Evolutionary conservation across 2,329 filamentous ascomycete genomes (phyloP), one percentile per base, ranked within the genome.

Genomic region (Trichoderma cornu-damae): DNA sequence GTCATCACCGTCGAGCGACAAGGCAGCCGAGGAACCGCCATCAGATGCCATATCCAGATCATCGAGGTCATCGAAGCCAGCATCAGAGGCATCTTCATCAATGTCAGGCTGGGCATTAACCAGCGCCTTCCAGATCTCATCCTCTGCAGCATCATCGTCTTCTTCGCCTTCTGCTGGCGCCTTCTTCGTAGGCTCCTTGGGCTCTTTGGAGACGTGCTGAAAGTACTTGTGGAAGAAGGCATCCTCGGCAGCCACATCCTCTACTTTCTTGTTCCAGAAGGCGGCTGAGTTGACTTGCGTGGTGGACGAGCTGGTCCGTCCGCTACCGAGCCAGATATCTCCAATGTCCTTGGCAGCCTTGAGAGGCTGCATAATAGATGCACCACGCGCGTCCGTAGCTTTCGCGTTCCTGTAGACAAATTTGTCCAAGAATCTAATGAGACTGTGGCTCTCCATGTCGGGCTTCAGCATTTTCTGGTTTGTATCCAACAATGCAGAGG

Each of bases 191-290:
- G 77, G 38, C 51, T 68, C 74, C 68, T 87, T 82, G 57, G 70
- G 70, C 50, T 79, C 75, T 72, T 85, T 90, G 61, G 85, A 84
- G 56, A 89, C 74, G 61, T 86, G 83, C 60, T 84, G 86, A 74
- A 99, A 99, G 82, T 99, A 99, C 63, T 90, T 86, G 72, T 99
- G 94, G 83, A 99, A 99, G 83, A 99, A 99, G 37, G 91, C 89
- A 69, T 99, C 94, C 63, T 99, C 92, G 0, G 86, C 90, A 3
- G 88, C 86, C 43, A 99, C 87, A 54, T 97, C 86, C 62, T 90
- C 86, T n/a, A 82, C 79, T 75, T 90, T 92, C 82, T 90, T 90
- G 67, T 86, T 87, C 90, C 91, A 96, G 79, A 99, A 99, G 3
- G 84, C 78, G 61, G 95, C 88, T 1, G 87, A 87, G 73, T 99